Percentiles rank a stretch among this genome's conserved stretches.
These are phyloP conservation scores for Penicillium vulpinum DNA, from an alignment of 2,329 filamentous ascomycete species.

Conservation along the genomic window DNA sequence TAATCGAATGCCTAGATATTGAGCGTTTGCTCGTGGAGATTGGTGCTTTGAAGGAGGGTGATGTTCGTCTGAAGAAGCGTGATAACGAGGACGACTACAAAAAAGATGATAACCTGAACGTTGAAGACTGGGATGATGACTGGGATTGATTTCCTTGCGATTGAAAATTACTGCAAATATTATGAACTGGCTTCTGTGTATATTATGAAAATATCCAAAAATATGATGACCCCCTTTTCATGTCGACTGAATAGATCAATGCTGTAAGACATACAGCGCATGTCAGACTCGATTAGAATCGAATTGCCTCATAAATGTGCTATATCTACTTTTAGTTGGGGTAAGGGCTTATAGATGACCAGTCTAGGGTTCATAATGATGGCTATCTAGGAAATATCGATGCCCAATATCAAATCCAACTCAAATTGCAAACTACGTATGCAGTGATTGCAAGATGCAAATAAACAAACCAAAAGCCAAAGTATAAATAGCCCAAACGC, in stretches of 20 bases:
- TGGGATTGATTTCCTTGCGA: slow-evolving; percentile 52
- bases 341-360: neutral
- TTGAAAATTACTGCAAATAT: slow-evolving; percentile 13
- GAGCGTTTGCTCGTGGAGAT: slow-evolving; percentile 80
- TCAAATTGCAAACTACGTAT: neutral
- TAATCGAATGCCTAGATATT: slow-evolving; percentile 54
- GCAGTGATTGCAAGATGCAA: neutral
- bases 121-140: slow-evolving; percentile 55
- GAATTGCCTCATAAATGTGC: neutral
- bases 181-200: slow-evolving; percentile 23
- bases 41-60: slow-evolving; percentile 74
- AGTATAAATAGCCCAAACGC: neutral
- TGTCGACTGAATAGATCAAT: neutral
- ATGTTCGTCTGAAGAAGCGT: slow-evolving; percentile 67
- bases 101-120: slow-evolving; percentile 51
- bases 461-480: neutral
- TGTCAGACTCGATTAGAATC: neutral
- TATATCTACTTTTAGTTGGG: neutral
- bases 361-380: neutral
- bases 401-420: neutral
- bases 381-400: neutral
- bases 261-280: neutral
- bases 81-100: slow-evolving; percentile 58
- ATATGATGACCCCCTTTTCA: neutral
- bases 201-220: slow-evolving; percentile 19